Conservation (phyloP, 2,329 filamentous ascomycete species). For the Trichoderma koningiopsis region DNA sequence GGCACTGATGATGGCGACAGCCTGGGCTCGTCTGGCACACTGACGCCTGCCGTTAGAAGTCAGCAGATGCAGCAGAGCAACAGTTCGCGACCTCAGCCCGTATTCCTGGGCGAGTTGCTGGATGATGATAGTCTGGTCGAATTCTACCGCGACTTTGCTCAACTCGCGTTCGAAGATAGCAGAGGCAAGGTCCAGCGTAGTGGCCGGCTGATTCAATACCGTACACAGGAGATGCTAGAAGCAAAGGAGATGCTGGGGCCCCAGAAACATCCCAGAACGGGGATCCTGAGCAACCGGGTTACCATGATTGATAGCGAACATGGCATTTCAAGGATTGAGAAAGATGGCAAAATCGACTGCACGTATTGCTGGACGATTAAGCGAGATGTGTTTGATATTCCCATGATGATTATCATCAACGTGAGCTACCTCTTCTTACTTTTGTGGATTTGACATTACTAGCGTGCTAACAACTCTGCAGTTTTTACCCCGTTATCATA, state of each 20-base stretch:
- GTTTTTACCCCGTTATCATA: slow-evolving; percentile 63
- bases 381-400: slow-evolving; percentile 95
- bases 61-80: slow-evolving; percentile 48
- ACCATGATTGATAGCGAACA: slow-evolving; percentile 70
- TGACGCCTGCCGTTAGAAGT: slow-evolving; percentile 53
- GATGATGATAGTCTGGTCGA: slow-evolving; percentile 92
- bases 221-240: slow-evolving; percentile 65
- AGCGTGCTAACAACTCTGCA: slow-evolving; percentile 36
- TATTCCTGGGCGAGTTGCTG: slow-evolving; percentile 88
- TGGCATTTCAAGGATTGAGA: slow-evolving; percentile 79
- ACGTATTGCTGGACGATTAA: slow-evolving; percentile 98
- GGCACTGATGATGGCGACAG: slow-evolving; percentile 41
- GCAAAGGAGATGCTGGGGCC: slow-evolving; percentile 42
- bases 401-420: slow-evolving; percentile 98
- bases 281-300: slow-evolving; percentile 61
- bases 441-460: background rate
- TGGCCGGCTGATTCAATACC: slow-evolving; percentile 88
- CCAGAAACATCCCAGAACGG: slow-evolving; percentile 47
- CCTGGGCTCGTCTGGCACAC: slow-evolving; percentile 42
- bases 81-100: slow-evolving; percentile 66
- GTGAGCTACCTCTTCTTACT: slow-evolving; percentile 60
- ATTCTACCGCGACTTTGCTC: slow-evolving; percentile 94
- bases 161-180: slow-evolving; percentile 88
- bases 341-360: slow-evolving; percentile 90
- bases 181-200: slow-evolving; percentile 80